Evolutionary conservation across 2,329 filamentous ascomycete genomes (phyloP), one percentile per base, ranked within the genome.

Genomic region (Sphaerulina musiva): DNA sequence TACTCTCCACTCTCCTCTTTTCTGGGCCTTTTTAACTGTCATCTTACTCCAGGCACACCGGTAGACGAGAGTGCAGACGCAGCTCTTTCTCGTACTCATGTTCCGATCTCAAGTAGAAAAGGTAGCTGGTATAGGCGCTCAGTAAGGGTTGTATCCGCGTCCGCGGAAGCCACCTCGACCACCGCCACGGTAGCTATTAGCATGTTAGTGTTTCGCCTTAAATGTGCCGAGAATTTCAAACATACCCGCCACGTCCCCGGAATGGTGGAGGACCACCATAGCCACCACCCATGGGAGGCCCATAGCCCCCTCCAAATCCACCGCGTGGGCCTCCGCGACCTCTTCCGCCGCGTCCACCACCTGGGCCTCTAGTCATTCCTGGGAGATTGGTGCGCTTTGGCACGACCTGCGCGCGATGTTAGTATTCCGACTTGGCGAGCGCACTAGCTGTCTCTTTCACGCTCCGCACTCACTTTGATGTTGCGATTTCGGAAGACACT

Each of bases 301-400:
- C 73, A 43, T 75, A 75, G 64, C 74, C 77, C 53, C 76, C 64
- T 14, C 64, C 66, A 46, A 64, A 68, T 26, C 68, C 75, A 53
- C 79, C 80, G 17, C 74, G 73, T 55, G 57, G 61, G 39, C 78
- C 80, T 43, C 82, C 81, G 51, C 69, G 68, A 40, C 70, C 68
- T 34, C 71, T 66, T 23, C 68, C 66, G 32, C 80, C 77, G 52
- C 76, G 76, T 40, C 73, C 72, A 29, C 80, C 78, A 36, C 84
- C 83, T 48, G 89, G 89, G 53, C 90, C 89, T 60, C 92, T 84
- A 63, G 82, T 86, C 89, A 98, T 92, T 57, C 93, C 93, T 1
- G 93, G 93, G 50, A 98, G 78, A 70, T 98, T 98, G 64, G 93
- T 98, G 58, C 93, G 87, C 78, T 98, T 98, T 34, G 93, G 92